Evolutionary conservation across 2,329 filamentous ascomycete species (phyloP).

Genomic region (Emergomyces orientalis): DNA sequence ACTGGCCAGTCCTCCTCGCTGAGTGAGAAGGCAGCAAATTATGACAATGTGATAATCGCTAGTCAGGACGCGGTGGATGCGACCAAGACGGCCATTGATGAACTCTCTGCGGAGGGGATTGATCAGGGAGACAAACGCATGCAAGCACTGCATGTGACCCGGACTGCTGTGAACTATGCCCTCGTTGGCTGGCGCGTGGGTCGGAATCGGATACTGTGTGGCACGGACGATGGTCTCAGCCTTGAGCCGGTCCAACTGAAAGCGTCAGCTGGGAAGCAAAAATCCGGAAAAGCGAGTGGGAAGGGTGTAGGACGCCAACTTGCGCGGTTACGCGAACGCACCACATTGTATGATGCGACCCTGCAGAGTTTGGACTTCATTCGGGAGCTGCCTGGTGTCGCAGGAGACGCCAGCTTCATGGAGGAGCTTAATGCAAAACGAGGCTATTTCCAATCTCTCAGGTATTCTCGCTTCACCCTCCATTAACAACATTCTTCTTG

Average conservation of each 20-base stretch:
- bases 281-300: conserved; percentile 44
- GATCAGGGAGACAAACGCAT: conserved; percentile 75
- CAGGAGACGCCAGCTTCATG: conserved; percentile 68
- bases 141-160: conserved; percentile 86
- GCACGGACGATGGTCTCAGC: conserved; percentile 66
- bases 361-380: conserved; percentile 85
- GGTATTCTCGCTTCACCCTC: conserved; percentile 41
- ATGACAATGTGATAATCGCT: conserved; percentile 80
- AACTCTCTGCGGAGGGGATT: conserved; percentile 72
- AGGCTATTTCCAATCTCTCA: conserved; percentile 79
- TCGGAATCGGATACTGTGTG: conserved; percentile 79
- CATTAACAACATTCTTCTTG: background rate
- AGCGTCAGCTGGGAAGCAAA: conserved; percentile 38
- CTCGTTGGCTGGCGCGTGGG: conserved; percentile 92
- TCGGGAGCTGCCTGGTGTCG: conserved; percentile 80
- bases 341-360: conserved; percentile 83
- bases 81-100: conserved; percentile 86
- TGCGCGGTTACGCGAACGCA: conserved; percentile 71
- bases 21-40: conserved; percentile 67
- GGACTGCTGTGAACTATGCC: conserved; percentile 87
- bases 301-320: conserved; percentile 67
- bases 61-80: conserved; percentile 92
- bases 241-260: conserved; percentile 39
- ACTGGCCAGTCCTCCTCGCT: conserved; percentile 33
- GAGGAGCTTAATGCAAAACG: conserved; percentile 68